Conservation (phyloP, 345 rosid genomes). For the Abelmoschus esculentus region DNA sequence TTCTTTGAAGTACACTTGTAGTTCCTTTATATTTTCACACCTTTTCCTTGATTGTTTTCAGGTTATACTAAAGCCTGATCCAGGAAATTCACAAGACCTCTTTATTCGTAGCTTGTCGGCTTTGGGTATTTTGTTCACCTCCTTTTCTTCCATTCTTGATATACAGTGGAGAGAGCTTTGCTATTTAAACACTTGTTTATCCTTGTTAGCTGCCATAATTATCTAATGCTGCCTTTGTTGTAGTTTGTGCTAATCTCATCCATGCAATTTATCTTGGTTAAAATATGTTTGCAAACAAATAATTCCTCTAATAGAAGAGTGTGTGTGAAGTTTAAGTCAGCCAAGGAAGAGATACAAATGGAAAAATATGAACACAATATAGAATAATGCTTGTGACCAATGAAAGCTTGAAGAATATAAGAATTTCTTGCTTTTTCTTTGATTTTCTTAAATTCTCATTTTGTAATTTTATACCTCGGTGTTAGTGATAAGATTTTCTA, state of each 20-base stretch:
- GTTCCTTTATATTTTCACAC: neutral
- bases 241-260: neutral
- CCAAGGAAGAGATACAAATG: neutral
- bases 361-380: neutral
- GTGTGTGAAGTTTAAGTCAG: neutral
- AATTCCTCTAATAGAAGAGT: neutral
- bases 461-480: neutral
- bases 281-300: too few relatives aligned
- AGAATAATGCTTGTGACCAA: neutral
- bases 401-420: neutral
- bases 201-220: conserved; percentile 2
- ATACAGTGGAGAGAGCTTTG: neutral
- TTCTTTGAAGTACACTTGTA: neutral
- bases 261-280: too few relatives aligned
- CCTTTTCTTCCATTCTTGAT: conserved; percentile 6
- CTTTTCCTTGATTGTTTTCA: conserved; percentile 24
- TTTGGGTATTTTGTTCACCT: conserved; percentile 44
- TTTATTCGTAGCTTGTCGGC: conserved; percentile 85
- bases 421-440: neutral
- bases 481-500: neutral
- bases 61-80: conserved; percentile 96
- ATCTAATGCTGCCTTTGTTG: neutral
- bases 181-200: neutral
- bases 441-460: neutral
- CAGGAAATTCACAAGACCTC: conserved; percentile 92